These are phyloP conservation scores for Cryptosporidium baileyi DNA, from an alignment of 169 alveolate genomes.

Conservation along the genomic window DNA sequence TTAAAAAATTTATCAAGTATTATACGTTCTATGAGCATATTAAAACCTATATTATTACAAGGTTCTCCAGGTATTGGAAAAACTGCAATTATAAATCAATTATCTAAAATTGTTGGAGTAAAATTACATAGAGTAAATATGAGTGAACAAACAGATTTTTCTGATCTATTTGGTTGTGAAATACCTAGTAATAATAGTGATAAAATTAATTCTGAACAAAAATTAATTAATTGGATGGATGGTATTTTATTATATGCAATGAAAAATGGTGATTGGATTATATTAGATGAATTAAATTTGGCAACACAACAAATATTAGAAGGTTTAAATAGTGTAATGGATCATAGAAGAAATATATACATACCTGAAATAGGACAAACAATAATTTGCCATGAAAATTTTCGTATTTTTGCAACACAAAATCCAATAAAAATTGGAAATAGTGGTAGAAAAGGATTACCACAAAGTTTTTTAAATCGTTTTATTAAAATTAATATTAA, in stretches of 20 bases:
- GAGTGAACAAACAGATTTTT: constrained; percentile 95
- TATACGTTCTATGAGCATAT: constrained; percentile 88
- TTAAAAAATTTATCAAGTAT: constrained; percentile 87
- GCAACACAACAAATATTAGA: constrained; percentile 98
- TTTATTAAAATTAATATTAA: constrained; percentile 92
- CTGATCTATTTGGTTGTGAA: constrained; percentile 90
- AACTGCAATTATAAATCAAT: constrained; percentile 90
- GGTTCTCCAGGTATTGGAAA: constrained; percentile 99
- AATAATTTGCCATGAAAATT: constrained; percentile 91
- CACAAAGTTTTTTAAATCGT: constrained; percentile 97
- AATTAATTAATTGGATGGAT: constrained; percentile 90
- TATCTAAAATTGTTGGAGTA: constrained; percentile 87
- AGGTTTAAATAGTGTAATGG: constrained; percentile 98
- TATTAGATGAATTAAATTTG: constrained; percentile 98
- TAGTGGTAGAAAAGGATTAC: constrained; percentile 98
- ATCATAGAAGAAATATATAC: constrained; percentile 95
- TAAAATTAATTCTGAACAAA: neutral
- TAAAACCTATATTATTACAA: constrained; percentile 93
- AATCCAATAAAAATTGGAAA: constrained; percentile 95
- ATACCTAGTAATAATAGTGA: constrained; percentile 79
- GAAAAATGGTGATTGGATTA: constrained; percentile 97
- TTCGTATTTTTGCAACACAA: constrained; percentile 98
- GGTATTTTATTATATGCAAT: constrained; percentile 97
- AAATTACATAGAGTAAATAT: constrained; percentile 90
- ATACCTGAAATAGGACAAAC: constrained; percentile 94